Evolutionary conservation across 129 eudicot species (phyloP).

Genomic region (Flaveria bidentis): DNA sequence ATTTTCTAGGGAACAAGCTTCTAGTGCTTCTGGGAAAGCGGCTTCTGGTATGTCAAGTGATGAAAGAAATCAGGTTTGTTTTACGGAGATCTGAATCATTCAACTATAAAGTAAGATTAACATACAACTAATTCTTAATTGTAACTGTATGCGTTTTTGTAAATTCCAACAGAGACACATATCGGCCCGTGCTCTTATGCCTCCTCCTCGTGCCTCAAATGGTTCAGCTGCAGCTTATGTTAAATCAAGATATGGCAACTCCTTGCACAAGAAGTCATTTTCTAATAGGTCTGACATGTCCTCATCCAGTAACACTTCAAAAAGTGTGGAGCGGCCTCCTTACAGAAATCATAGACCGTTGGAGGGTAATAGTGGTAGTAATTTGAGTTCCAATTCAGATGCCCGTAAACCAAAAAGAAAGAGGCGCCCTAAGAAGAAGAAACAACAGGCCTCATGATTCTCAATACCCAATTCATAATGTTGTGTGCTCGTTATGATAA

Average conservation of each 20-base stretch:
- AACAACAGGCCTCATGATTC: constrained; percentile 44
- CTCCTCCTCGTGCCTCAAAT: constrained; percentile 77
- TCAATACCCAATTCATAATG: not conserved
- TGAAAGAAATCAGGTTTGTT: constrained; percentile 75
- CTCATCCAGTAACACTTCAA: constrained; percentile 59
- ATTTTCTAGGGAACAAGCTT: constrained; percentile 82
- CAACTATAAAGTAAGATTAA: not conserved
- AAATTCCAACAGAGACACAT: constrained; percentile 52
- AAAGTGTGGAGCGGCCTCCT: constrained; percentile 43
- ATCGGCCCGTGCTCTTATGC: constrained; percentile 84
- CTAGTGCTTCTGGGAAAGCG: constrained; percentile 89
- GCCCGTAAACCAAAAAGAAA: constrained; percentile 80
- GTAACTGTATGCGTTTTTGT: not conserved
- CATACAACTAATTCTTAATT: not conserved
- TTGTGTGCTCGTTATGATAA: constrained; percentile 7
- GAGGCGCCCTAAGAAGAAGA: constrained; percentile 97
- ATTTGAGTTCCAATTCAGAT: constrained; percentile 82
- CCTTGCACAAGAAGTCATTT: constrained; percentile 34
- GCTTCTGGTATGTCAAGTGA: constrained; percentile 96
- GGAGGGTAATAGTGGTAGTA: constrained; percentile 72
- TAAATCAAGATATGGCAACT: constrained; percentile 35
- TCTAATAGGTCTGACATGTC: constrained; percentile 44
- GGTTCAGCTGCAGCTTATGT: constrained; percentile 32
- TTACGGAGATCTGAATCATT: not conserved
- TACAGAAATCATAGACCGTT: constrained; percentile 46